Conservation (phyloP, 768 basidiomycete genomes). For the Austroboletus eburneus region DNA sequence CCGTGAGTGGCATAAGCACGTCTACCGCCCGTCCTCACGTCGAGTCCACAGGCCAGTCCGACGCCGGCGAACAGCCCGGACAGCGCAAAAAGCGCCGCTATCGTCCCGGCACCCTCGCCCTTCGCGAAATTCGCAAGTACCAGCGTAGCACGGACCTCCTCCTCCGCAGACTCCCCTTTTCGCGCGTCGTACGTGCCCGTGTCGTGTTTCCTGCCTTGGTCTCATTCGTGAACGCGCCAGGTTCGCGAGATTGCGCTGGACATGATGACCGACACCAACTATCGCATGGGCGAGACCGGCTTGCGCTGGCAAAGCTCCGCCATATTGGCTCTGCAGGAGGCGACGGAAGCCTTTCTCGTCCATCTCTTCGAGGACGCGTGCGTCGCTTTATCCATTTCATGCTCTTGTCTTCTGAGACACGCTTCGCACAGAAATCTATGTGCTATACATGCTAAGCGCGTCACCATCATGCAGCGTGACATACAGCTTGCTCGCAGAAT, state of each 20-base stretch:
- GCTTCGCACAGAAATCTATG: slow-evolving; percentile 79
- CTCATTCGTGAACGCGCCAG: slow-evolving; percentile 38
- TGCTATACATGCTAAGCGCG: slow-evolving; percentile 96
- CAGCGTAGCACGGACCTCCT: slow-evolving; percentile 91
- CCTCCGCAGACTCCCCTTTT: slow-evolving; percentile 85
- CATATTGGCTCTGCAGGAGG: slow-evolving; percentile 91
- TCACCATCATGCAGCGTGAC: slow-evolving; percentile 96
- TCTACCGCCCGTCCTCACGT: slow-evolving; percentile 11
- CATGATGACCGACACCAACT: slow-evolving; percentile 75
- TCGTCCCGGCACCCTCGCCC: slow-evolving; percentile 84
- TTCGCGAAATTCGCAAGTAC: slow-evolving; percentile 91
- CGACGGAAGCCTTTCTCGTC: slow-evolving; percentile 91
- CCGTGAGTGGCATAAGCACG: slow-evolving; percentile 19
- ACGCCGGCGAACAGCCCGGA: slow-evolving; percentile 22
- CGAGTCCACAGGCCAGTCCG: slow-evolving; percentile 16
- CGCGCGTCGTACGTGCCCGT: slow-evolving; percentile 68
- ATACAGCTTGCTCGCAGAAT: slow-evolving; percentile 95
- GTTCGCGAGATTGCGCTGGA: slow-evolving; percentile 94
- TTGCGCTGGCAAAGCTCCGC: slow-evolving; percentile 97
- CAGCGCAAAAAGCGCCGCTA: slow-evolving; percentile 59
- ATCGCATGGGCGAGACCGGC: slow-evolving; percentile 51
- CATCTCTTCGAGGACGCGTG: slow-evolving; percentile 98
- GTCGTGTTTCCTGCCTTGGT: neutral
- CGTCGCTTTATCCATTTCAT: slow-evolving; percentile 35
- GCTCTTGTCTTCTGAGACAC: neutral